Evolutionary conservation across 345 rosid species (phyloP).

Genomic region (Brassica incana): DNA sequence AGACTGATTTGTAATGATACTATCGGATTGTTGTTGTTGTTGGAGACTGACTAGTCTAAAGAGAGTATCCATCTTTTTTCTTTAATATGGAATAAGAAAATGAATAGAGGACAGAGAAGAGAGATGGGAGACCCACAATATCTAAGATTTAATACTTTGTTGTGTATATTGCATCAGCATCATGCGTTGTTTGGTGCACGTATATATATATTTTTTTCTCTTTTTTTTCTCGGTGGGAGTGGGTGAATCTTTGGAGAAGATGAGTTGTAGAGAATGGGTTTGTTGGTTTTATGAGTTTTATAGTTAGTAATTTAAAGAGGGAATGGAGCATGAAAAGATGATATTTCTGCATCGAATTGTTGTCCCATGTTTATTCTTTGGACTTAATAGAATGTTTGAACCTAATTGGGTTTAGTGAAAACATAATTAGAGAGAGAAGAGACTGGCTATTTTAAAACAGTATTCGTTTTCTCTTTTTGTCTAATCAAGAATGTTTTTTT

Average conservation of each 20-base stretch:
- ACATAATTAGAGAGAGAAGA: constrained; percentile 33
- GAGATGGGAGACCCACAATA: constrained; percentile 61
- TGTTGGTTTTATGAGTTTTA: constrained; percentile 17
- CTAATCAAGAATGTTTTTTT: constrained; percentile 20
- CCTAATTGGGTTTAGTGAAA: constrained; percentile 39
- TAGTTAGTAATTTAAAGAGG: constrained; percentile 21
- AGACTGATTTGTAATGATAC: constrained; percentile 59
- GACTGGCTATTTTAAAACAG: not conserved
- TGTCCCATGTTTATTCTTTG: constrained; percentile 35
- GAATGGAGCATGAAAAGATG: constrained; percentile 29
- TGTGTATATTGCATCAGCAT: constrained; percentile 38
- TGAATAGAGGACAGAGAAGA: constrained; percentile 29
- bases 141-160: constrained; percentile 42
- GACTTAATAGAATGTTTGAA: constrained; percentile 23
- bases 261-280: constrained; percentile 36
- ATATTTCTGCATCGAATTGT: constrained; percentile 30
- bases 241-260: constrained; percentile 33
- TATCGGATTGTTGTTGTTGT: constrained; percentile 69
- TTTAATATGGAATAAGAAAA: constrained; percentile 35
- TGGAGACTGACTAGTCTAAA: constrained; percentile 82
- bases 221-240: constrained; percentile 36
- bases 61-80: constrained; percentile 79
- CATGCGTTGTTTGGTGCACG: constrained; percentile 29
- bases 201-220: constrained; percentile 8
- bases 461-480: constrained; percentile 8